A percentile compares a stretch with the other conserved stretches of the same genome.
Conservation (phyloP, 345 rosid genomes). For the Salix caprea region DNA sequence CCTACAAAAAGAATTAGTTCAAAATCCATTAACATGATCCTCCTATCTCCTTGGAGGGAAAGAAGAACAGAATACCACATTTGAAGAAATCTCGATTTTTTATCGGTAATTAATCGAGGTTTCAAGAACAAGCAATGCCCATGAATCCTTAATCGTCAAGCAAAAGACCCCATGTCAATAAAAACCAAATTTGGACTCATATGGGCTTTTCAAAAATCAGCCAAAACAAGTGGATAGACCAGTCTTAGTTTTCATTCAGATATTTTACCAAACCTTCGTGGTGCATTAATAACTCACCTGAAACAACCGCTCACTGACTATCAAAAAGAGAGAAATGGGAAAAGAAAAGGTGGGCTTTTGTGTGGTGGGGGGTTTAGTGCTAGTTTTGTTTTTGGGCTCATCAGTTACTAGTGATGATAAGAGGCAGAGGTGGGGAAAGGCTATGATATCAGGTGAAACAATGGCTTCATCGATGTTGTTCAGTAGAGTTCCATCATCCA, state of each 20-base stretch:
- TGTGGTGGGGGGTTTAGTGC: neutral
- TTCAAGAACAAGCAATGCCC: constrained; percentile 1
- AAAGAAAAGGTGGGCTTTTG: constrained; percentile 20
- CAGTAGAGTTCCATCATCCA: constrained; percentile 50
- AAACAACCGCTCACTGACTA: neutral
- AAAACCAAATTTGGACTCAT: neutral
- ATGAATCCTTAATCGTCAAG: constrained; percentile 5
- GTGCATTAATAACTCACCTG: too few relatives aligned
- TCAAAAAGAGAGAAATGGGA: constrained; percentile 20
- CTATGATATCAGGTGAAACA: constrained; percentile 10
- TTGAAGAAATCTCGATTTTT: neutral
- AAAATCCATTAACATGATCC: neutral
- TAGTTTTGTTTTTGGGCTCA: constrained; percentile 3
- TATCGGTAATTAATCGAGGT: neutral
- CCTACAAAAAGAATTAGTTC: neutral
- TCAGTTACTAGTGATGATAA: constrained; percentile 9
- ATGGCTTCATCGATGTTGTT: constrained; percentile 28
- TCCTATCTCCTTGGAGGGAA: neutral
- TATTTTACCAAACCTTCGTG: constrained; percentile 9
- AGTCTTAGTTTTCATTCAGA: neutral
- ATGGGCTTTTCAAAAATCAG: neutral
- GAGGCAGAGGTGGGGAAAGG: constrained; percentile 26
- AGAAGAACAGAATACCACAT: neutral
- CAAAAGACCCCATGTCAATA: neutral
- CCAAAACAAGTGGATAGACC: neutral